These are phyloP conservation scores for Mycosphaerella sp. DNA, from an alignment of 2,329 filamentous ascomycete genomes.

Conservation along the genomic window DNA sequence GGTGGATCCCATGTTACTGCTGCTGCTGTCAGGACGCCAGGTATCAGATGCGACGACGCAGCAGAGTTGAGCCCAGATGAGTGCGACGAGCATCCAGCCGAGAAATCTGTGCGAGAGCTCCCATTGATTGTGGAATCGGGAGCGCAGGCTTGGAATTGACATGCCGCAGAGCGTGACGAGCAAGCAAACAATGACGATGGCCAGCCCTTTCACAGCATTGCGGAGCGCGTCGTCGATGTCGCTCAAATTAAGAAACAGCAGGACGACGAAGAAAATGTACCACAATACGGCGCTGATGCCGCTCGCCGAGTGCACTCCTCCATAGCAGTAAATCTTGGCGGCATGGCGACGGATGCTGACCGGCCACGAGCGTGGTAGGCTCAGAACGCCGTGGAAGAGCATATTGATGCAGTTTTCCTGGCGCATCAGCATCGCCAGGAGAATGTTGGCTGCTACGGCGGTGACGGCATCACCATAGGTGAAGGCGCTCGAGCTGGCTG, in stretches of 20 bases:
- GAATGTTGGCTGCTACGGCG: constrained; percentile 33
- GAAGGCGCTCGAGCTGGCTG: constrained; percentile 1
- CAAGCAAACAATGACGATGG: constrained; percentile 51
- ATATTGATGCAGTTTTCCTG: constrained; percentile 40
- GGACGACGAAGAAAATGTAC: constrained; percentile 39
- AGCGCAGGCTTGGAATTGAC: constrained; percentile 59
- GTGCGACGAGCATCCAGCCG: constrained; percentile 60
- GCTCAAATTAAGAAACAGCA: constrained; percentile 28
- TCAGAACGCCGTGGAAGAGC: constrained; percentile 32
- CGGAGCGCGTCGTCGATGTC: constrained; percentile 7
- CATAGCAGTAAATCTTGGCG: constrained; percentile 40
- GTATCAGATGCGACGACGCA: constrained; percentile 34
- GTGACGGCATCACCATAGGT: constrained; percentile 30
- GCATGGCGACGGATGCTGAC: constrained; percentile 33
- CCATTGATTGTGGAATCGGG: constrained; percentile 60
- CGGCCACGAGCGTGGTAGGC: constrained; percentile 33
- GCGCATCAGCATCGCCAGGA: constrained; percentile 34
- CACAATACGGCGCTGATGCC: constrained; percentile 38
- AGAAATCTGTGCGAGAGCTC: constrained; percentile 66
- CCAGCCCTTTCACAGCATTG: constrained; percentile 43
- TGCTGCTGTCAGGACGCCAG: constrained; percentile 14
- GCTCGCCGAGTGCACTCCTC: constrained; percentile 38
- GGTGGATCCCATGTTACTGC: constrained; percentile 32
- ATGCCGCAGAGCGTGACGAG: constrained; percentile 55
- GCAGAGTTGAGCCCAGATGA: constrained; percentile 61